Base-by-base conservation (phyloP, 306 rosid genomes). In the Carpinus viminea region DNA sequence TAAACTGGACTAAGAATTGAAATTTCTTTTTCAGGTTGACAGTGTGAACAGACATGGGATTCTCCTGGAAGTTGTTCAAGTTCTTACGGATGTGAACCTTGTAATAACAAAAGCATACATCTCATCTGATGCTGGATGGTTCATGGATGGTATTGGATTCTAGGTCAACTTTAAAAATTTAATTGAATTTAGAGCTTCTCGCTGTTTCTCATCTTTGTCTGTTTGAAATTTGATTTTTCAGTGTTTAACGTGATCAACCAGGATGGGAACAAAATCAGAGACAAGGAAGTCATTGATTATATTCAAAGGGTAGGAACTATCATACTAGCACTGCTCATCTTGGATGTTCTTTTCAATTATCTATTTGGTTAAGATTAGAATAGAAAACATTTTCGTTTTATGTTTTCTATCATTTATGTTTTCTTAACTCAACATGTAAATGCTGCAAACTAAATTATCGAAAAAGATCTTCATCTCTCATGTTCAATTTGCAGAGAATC, bases 121-220 rank as follows among this genome's bases (percentile, higher is more conserved):
- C 72, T 95, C 97, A 68, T 93, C 96, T 81, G 99, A 95, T 79
- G 99, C 93, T 50, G 91, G 91, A 48, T 93, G 98, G 98, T 95
- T 91, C 87, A 95, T 95, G 99, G 99, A 95, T 81, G 99, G 99
- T 93, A 85, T 48, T 76, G 65, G 71, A 78, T 81, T 77, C 70
- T 77, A 70, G 57, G 76, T 73, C 36, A 20, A 38, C 70, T 20
- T 43, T 18, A 28, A 13, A 47, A 41, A 13, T 12, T 46, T 8
- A 11, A 53, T 15, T 2, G 21, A 12, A 20, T 7, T 26, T 9
- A 24, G 73, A 74, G 45, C 28, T 52, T 55, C 59, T 5, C 18
- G 26, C 77, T 56, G 50, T 45, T 81, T 77, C 79, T 79, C 21
- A 77, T 66, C 52, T 26, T 65, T 31, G 34, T 72, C 38, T 75